Conservation (phyloP, 108 stramenopile species). For the Discostella stelligeroides region DNA sequence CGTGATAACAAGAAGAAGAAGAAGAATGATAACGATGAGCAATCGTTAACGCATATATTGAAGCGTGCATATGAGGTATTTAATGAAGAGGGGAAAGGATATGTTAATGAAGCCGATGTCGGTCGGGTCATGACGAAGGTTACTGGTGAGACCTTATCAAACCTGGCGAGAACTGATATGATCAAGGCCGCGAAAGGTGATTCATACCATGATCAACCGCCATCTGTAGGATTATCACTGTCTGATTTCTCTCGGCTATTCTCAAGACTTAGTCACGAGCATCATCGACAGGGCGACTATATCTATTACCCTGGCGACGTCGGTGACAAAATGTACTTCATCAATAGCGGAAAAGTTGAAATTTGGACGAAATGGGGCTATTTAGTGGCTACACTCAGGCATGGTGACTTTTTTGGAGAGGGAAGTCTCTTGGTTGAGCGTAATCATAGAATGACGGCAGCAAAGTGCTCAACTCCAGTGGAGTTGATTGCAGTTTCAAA, state of each 20-base stretch:
- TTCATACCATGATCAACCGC: not conserved
- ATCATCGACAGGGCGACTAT: slow-evolving; percentile 65
- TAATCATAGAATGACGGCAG: slow-evolving; percentile 62
- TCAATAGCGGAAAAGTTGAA: slow-evolving; percentile 82
- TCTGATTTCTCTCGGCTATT: slow-evolving; percentile 74
- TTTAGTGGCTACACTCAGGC: slow-evolving; percentile 61
- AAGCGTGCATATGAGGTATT: slow-evolving; percentile 74
- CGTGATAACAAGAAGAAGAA: not conserved
- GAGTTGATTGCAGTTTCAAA: slow-evolving; percentile 74
- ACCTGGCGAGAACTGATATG: slow-evolving; percentile 57
- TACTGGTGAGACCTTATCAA: slow-evolving; percentile 57
- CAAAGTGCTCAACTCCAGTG: slow-evolving; percentile 71
- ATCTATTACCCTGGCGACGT: slow-evolving; percentile 72
- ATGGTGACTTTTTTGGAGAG: slow-evolving; percentile 87
- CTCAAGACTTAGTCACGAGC: slow-evolving; percentile 60
- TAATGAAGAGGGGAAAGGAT: slow-evolving; percentile 72
- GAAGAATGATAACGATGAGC: slow-evolving; percentile 17
- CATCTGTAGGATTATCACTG: slow-evolving; percentile 51
- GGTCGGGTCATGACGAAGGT: slow-evolving; percentile 64
- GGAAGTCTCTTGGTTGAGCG: slow-evolving; percentile 64
- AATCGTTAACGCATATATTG: slow-evolving; percentile 54
- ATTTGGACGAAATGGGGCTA: slow-evolving; percentile 77
- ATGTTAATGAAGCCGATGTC: slow-evolving; percentile 65
- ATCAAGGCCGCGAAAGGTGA: slow-evolving; percentile 32
- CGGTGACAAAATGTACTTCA: slow-evolving; percentile 83